Evolutionary conservation across 495 filamentous ascomycete species (phyloP).

Genomic region (Chaetomium fimeti): DNA sequence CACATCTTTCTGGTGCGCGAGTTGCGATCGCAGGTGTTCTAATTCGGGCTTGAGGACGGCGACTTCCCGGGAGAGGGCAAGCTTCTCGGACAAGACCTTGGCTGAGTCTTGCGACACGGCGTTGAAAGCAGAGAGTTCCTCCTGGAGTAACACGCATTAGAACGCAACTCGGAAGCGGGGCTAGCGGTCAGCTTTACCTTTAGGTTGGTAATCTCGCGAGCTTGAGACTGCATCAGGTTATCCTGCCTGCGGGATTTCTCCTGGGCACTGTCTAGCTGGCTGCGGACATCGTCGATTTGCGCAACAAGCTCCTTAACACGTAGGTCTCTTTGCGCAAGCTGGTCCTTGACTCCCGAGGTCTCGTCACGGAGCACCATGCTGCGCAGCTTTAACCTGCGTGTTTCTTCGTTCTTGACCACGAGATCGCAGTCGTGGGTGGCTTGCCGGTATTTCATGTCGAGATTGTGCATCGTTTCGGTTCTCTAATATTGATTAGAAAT

Average conservation of each 20-base stretch:
- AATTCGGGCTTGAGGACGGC: conserved; percentile 69
- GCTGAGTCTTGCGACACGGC: conserved; percentile 62
- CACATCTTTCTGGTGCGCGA: conserved; percentile 60
- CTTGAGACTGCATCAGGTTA: conserved; percentile 54
- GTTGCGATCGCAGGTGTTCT: conserved; percentile 72
- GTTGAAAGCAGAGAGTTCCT: conserved; percentile 64
- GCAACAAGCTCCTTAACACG: conserved; percentile 60
- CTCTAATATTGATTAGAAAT: conserved; percentile 27
- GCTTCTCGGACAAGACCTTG: conserved; percentile 72
- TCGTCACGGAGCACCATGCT: conserved; percentile 69
- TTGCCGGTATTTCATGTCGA: conserved; percentile 67
- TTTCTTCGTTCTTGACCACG: conserved; percentile 65
- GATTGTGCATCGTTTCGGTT: conserved; percentile 40
- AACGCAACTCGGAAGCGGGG: background rate
- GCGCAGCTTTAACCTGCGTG: conserved; percentile 62
- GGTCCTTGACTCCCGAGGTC: conserved; percentile 45
- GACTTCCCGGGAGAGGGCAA: conserved; percentile 69
- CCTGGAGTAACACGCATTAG: conserved; percentile 41
- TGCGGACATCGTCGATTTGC: conserved; percentile 54
- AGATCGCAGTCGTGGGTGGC: conserved; percentile 56
- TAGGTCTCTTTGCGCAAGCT: conserved; percentile 48
- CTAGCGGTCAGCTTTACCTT: conserved; percentile 51
- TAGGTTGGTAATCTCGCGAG: conserved; percentile 63
- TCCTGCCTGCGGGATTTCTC: conserved; percentile 58
- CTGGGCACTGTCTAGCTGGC: conserved; percentile 56